Base-by-base conservation (phyloP, 306 rosid species). In the Gynostemma pentaphyllum region DNA sequence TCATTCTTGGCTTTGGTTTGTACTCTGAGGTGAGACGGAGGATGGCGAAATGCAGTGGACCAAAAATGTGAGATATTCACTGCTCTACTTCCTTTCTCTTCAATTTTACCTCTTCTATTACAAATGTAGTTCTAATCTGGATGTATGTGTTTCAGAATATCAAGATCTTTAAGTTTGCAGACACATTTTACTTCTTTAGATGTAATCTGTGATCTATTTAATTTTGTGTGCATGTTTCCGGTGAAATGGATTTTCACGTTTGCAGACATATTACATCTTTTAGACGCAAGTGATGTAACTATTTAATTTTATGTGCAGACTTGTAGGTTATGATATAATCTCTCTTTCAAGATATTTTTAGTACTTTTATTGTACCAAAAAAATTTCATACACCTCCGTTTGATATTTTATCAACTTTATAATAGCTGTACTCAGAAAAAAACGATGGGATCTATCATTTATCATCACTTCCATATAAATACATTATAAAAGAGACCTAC, bases 1-100 rank as follows among this genome's bases (percentile, higher is more conserved):
- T 89, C 95, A 86, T 89, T 86, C 97, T 86, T 89, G 97, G 95
- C 97, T 89, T 74, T 69, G 66, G 85, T 80, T 73, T 51, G 40
- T 69, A 24, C 26, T 18, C 28, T 50, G 70, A 68, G 69, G 73
- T 74, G 81, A 44, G 44, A 76, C 52, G 72, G 48, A 45, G 23
- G 47, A 67, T 73, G 63, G 18, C 39, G 52, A 71, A 64, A 36
- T 72, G 81, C 56, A 60, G 68, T 51, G 32, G 62, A 41, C 23
- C 59, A 67, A 52, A 41, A 56, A 70, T 40, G 45, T 60, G 68
- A 63, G 73, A 62, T 61, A 56, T 36, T 77, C 57, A 68, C 72
- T 76, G 13, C 49, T n/a, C n/a, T 47, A 57, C 36, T 62, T 65
- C 34, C 26, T 64, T 55, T 71, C 45, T 40, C 76, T 69, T 53